Evolutionary conservation across 1,284 basidiomycete species (phyloP), one percentile per base, ranked within the genome.

Genomic region (Ceratobasidium sp.): DNA sequence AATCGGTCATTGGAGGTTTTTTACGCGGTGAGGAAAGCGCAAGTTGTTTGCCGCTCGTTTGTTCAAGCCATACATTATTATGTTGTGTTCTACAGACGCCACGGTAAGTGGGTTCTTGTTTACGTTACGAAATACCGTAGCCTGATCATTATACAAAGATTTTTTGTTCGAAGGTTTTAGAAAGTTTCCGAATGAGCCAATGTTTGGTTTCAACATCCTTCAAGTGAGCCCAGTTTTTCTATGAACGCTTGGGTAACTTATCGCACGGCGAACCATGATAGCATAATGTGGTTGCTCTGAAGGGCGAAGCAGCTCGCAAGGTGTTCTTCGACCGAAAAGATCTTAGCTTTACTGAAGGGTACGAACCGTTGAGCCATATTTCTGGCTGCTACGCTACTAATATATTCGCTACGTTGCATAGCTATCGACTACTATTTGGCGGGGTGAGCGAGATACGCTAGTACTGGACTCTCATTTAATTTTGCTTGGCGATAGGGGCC

Each of bases 1-100:
- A 1, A 64, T 74, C 15, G 71, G 71, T 12, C 71, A 74, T 5
- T 74, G 71, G 71, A 46, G 2, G 20, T 74, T 74, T 40, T 74
- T 74, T 38, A 74, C 71, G 10, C 64, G 26, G 71, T 74, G n/a
- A 52, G 46, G 28, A 33, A 5, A 2, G 5, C 33, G 5, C 10
- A 10, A 5, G 9, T 44, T 20, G n/a, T 3, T 44, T n/a, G 5
- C 23, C 26, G n/a, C 20, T 12, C n/a, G 62, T 15, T 9, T 17
- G 2, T 23, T 20, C 3, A 13, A 2, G 15, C 26, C n/a, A 26
- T 66, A 0, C n/a, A n/a, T n/a, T n/a, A n/a, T n/a, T n/a, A n/a
- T n/a, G n/a, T n/a, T n/a, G n/a, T n/a, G n/a, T n/a, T n/a, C n/a
- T n/a, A 46, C 9, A 67, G 65, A 17, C 65, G 65, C 17, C 46